Evolutionary conservation across 768 basidiomycete species (phyloP), one percentile per base, ranked within the genome.

Genomic region (Cyclocybe cylindracea): DNA sequence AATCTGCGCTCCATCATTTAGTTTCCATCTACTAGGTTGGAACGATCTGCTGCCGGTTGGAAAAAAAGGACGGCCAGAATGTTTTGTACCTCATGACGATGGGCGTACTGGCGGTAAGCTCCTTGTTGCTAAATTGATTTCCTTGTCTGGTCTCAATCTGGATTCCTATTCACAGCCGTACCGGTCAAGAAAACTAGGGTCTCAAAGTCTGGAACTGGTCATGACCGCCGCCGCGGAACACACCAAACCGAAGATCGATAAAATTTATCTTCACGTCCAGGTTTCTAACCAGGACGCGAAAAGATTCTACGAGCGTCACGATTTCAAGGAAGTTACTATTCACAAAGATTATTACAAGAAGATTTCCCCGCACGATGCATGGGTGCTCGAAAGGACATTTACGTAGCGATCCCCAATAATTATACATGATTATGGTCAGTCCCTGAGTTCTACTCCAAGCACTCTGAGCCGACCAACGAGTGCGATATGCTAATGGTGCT

Each of bases 301-400:
- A 71, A 73, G 68, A 48, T 94, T 94, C 68, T 95, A 94, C 67
- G 89, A 91, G 70, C 76, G 78, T 39, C 86, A 93, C 60, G 93
- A 89, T 7, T 95, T 95, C 74, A 73, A 69, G 48, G 85, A 90
- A 67, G 74, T 80, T 16, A 78, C 77, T 16, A 56, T 87, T 31
- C 82, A 87, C 48, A 74, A 86, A 61, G 78, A 83, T 55, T 95
- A 95, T 70, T 95, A 95, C 82, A 93, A 91, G 71, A 94, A 91
- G 68, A 90, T 95, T 51, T 74, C 70, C 29, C 93, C 93, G 19
- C 82, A 81, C 56, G 88, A 87, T 62, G 93, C 93, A 16, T 95
- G 93, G 93, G 75, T 95, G 53, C 77, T 95, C 46, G 89, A 94
- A 71, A 84, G 80, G 65, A 66, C 63, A 44, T 70, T 86, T 54